These are phyloP conservation scores for Globisporangium carolinianum DNA, from an alignment of 352 stramenopile genomes.

Conservation along the genomic window DNA sequence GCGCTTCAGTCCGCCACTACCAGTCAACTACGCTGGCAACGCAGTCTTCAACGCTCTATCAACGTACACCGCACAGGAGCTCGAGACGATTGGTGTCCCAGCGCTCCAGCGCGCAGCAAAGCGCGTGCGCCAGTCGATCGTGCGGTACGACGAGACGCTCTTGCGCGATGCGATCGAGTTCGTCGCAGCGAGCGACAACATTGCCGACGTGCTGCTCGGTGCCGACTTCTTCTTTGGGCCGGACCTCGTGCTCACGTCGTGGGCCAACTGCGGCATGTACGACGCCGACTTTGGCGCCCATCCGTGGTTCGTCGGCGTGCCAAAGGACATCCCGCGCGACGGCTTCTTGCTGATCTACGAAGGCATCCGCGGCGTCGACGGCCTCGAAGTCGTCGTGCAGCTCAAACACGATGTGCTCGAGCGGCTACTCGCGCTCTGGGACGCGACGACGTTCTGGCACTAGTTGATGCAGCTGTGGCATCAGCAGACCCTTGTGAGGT, in stretches of 20 bases:
- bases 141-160: constrained; percentile 26
- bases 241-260: constrained; percentile 61
- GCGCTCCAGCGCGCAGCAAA: constrained; percentile 21
- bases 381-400: constrained; percentile 39
- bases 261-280: constrained; percentile 55
- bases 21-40: constrained; percentile 40
- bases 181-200: constrained; percentile 21
- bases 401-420: constrained; percentile 31
- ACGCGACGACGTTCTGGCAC: constrained; percentile 9
- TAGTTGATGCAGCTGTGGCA: neutral
- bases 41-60: constrained; percentile 50
- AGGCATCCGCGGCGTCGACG: constrained; percentile 21
- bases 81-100: constrained; percentile 11
- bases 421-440: constrained; percentile 26
- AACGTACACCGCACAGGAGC: constrained; percentile 20
- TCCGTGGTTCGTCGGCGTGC: constrained; percentile 32
- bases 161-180: constrained; percentile 49
- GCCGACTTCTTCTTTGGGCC: constrained; percentile 41
- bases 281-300: constrained; percentile 38
- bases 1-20: constrained; percentile 34
- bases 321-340: constrained; percentile 25
- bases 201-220: constrained; percentile 27
- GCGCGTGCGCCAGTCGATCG: constrained; percentile 37
- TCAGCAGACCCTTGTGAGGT: no score
- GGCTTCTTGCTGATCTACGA: constrained; percentile 47